Conservation (phyloP, 768 basidiomycete species). For the Filobasidium floriforme region DNA sequence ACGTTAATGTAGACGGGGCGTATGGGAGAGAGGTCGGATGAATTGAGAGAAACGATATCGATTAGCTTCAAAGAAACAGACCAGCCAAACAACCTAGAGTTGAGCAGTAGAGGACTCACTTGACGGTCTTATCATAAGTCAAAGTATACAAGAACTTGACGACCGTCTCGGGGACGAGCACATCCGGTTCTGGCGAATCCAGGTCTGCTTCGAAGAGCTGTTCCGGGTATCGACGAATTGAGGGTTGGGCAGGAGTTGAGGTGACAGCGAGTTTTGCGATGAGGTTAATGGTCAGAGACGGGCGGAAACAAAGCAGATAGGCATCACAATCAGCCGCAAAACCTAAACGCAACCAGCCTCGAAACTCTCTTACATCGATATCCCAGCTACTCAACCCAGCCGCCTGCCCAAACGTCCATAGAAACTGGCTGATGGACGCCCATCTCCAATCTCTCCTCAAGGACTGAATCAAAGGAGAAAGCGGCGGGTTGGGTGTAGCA, state of each 20-base stretch:
- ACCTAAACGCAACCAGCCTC: too few species aligned
- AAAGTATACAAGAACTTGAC: conserved; percentile 42
- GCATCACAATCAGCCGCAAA: too few species aligned
- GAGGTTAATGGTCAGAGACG: neutral
- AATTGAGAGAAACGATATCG: too few species aligned
- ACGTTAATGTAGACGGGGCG: neutral
- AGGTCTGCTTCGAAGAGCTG: conserved; percentile 38
- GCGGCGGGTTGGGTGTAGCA: conserved; percentile 26
- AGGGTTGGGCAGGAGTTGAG: neutral
- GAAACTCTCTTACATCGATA: conserved; percentile 37
- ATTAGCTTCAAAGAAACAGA: too few species aligned
- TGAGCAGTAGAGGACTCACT: conserved; percentile 27
- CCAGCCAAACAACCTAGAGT: too few species aligned
- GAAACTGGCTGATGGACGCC: conserved; percentile 86
- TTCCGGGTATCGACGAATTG: neutral
- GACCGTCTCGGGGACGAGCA: conserved; percentile 33
- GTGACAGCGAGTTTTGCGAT: too few species aligned
- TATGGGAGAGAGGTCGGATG: conserved; percentile 1
- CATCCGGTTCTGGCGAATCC: conserved; percentile 30
- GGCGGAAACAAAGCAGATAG: too few species aligned
- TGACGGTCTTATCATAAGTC: conserved; percentile 41
- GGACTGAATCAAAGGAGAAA: conserved; percentile 37
- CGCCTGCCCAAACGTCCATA: conserved; percentile 70
- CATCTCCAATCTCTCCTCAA: conserved; percentile 83
- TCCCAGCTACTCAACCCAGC: conserved; percentile 66